Conservation (phyloP, 768 basidiomycete genomes). For the Pulveroboletus sp. region DNA sequence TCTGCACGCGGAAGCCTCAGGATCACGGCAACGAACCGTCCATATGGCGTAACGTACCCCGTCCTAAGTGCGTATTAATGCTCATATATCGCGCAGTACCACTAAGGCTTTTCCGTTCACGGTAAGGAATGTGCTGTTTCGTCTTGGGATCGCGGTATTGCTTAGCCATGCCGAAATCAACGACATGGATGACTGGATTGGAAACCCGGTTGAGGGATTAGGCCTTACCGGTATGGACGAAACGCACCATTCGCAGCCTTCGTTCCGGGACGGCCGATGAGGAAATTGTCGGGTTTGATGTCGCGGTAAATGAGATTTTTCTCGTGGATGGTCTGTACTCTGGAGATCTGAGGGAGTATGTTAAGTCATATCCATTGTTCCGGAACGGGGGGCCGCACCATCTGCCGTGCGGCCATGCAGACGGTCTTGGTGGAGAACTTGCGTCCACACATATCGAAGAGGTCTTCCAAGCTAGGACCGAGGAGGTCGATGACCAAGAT, state of each 20-base stretch:
- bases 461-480: slow-evolving; percentile 93
- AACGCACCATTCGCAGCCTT: slow-evolving; percentile 76
- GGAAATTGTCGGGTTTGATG: slow-evolving; percentile 99
- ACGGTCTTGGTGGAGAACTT: slow-evolving; percentile 98
- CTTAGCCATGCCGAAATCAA: slow-evolving; percentile 99
- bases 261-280: slow-evolving; percentile 90
- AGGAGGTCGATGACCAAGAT: slow-evolving; percentile 98
- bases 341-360: slow-evolving; percentile 58
- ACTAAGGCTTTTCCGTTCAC: slow-evolving; percentile 94
- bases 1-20: slow-evolving; percentile 40
- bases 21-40: slow-evolving; percentile 1
- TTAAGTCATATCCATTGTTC: slow-evolving; percentile 5
- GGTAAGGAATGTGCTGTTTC: slow-evolving; percentile 98
- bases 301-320: slow-evolving; percentile 99
- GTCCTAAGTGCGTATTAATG: slow-evolving; percentile 97
- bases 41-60: slow-evolving; percentile 53
- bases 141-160: slow-evolving; percentile 99
- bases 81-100: slow-evolving; percentile 99
- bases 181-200: slow-evolving; percentile 80
- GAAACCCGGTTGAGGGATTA: neutral
- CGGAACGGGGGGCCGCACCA: slow-evolving; percentile 49
- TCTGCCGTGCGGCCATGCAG: slow-evolving; percentile 98
- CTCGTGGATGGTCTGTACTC: slow-evolving; percentile 98
- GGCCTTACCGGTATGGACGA: neutral
- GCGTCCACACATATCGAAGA: slow-evolving; percentile 98